Percentiles rank a stretch among this genome's conserved stretches.
These are phyloP conservation scores for Ramaria sp. DNA, from an alignment of 768 basidiomycete species.

Conservation along the genomic window DNA sequence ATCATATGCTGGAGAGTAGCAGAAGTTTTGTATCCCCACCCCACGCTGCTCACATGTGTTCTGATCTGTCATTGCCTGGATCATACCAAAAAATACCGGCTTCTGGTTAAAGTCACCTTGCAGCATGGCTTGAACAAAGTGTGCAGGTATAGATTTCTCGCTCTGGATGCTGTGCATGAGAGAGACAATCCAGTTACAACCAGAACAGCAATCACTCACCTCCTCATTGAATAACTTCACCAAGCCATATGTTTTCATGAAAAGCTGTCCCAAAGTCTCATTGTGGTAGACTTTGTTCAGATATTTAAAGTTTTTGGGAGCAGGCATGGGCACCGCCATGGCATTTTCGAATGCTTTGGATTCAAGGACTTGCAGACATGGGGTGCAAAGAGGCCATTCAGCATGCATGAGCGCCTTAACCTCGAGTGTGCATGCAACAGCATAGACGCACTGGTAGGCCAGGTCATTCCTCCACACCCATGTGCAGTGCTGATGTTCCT, in stretches of 20 bases:
- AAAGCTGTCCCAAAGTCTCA: slow-evolving; percentile 10
- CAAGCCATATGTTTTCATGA: slow-evolving; percentile 4
- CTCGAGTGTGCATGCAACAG: background rate
- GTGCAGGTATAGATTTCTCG: background rate
- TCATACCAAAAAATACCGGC: slow-evolving; percentile 19
- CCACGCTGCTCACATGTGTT: slow-evolving; percentile 19
- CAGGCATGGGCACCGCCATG: background rate
- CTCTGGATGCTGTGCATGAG: background rate
- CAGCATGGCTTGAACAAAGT: background rate
- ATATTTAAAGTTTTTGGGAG: slow-evolving; percentile 12
- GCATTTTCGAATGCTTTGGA: slow-evolving; percentile 12
- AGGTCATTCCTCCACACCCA: slow-evolving; percentile 20
- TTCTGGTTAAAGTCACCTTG: slow-evolving; percentile 15
- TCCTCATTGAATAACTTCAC: background rate
- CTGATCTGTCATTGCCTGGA: slow-evolving; percentile 21
- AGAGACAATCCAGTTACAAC: background rate
- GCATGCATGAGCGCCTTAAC: background rate
- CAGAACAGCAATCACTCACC: background rate
- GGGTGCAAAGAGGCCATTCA: slow-evolving; percentile 7
- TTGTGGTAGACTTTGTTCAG: slow-evolving; percentile 11
- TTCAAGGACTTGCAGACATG: slow-evolving; percentile 11
- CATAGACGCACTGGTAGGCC: slow-evolving; percentile 4
- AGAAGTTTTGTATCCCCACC: slow-evolving; percentile 26
- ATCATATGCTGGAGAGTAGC: slow-evolving; percentile 22
- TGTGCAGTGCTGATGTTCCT: background rate